Conservation (phyloP, 176 grass and related monocot genomes). For the Rhynchospora tenuis region DNA sequence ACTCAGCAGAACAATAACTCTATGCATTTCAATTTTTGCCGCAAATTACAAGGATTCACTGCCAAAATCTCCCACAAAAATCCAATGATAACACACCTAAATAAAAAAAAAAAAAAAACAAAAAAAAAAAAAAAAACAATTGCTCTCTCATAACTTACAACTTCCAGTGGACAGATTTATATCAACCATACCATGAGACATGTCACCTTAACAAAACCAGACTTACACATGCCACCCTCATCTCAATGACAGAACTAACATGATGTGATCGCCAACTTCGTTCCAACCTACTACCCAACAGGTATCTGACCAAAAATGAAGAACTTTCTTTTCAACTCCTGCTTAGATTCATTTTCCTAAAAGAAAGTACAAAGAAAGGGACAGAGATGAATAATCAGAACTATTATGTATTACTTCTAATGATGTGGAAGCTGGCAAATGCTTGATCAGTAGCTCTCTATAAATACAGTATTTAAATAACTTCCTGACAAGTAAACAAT, state of each 20-base stretch:
- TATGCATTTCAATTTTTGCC: constrained; percentile 8
- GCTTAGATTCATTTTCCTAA: background rate
- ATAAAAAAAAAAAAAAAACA: background rate
- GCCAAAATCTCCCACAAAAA: constrained; percentile 12
- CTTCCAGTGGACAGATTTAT: background rate
- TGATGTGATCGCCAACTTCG: background rate
- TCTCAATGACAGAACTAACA: background rate
- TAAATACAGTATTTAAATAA: background rate
- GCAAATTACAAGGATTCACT: background rate
- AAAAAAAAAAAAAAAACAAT: background rate
- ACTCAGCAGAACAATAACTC: background rate
- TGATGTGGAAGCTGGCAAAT: background rate
- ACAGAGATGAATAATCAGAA: background rate
- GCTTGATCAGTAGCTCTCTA: background rate
- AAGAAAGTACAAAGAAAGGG: background rate
- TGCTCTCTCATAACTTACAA: background rate
- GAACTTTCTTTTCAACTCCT: background rate
- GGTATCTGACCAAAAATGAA: background rate
- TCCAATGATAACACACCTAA: background rate
- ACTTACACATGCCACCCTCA: background rate
- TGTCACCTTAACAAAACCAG: background rate
- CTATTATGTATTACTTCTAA: background rate
- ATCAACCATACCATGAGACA: background rate
- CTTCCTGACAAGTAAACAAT: background rate
- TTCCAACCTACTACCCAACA: background rate